These are phyloP conservation scores for Quercus variabilis DNA, from an alignment of 306 rosid species.

Conservation along the genomic window DNA sequence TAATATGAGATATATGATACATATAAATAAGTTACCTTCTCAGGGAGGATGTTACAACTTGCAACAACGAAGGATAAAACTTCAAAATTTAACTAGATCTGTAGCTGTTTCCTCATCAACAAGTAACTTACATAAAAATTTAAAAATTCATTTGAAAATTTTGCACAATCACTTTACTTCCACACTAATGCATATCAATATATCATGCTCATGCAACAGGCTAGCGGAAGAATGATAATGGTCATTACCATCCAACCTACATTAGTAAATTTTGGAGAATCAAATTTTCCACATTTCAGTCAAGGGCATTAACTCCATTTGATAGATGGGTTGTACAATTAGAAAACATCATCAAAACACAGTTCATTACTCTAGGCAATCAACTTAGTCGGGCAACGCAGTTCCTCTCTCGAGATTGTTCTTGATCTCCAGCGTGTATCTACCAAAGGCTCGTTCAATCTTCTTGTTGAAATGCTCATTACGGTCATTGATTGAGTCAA, in stretches of 20 bases:
- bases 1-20: no score
- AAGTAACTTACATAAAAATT: background rate
- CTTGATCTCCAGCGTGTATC: constrained; percentile 93
- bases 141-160: background rate
- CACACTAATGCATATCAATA: background rate
- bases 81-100: no score
- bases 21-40: no score
- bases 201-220: background rate
- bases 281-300: background rate
- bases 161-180: background rate
- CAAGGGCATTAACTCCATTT: background rate
- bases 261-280: background rate
- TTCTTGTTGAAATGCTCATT: constrained; percentile 98
- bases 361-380: background rate
- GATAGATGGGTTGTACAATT: background rate
- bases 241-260: background rate
- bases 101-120: no score
- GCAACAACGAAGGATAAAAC: no score
- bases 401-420: constrained; percentile 99
- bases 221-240: background rate
- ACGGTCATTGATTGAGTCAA: constrained; percentile 94
- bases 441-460: constrained; percentile 98
- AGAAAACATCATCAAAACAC: background rate
- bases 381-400: constrained; percentile 80
- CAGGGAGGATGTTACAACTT: no score